Evolutionary conservation across 1,284 basidiomycete species (phyloP), one percentile per base, ranked within the genome.

Genomic region (Cutaneotrichosporon mucoides): DNA sequence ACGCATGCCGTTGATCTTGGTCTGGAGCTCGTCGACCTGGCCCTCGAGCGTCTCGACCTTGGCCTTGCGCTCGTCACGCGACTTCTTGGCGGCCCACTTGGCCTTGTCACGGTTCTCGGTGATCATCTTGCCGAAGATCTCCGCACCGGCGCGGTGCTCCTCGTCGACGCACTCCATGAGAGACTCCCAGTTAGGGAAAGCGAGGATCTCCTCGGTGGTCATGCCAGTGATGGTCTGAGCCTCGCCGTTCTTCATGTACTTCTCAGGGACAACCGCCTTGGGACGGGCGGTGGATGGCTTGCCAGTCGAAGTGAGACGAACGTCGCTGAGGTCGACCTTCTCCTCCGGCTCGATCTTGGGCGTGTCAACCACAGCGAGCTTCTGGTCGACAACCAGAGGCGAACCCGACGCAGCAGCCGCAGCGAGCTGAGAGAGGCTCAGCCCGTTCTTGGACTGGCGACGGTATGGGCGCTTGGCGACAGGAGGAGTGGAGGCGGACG

Each of bases 41-140:
- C 65, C 63, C 56, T 72, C 70, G 54, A 71, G 66, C 12, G 58
- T 55, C 59, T 72, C 71, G 57, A 71, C 71, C 68, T 72, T 70
- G 53, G 64, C 65, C 66, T 68, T 63, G 54, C 68, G 64, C 59
- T 74, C 69, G 57, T 72, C 71, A 40, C 72, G 65, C 38, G 69
- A 70, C 67, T 74, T 72, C 63, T 71, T 72, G 38, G 72, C 70
- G 10, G 72, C 72, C 57, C 71, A 71, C 61, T 69, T 70, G 53
- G 72, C 72, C 62, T 71, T 70, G 65, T 71, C 68, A 56, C 72
- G 69, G 64, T 71, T 68, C 52, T 69, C 68, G 34, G 65, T 63
- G 55, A 74, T 72, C 59, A 67, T 64, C 63, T 74, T 69, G 59
- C 72, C 72, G 55, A 74, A 72, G 43, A 67, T 67, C 56, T 56